These are phyloP conservation scores for Alternaria conjuncta DNA, from an alignment of 2,329 filamentous ascomycete genomes.

Conservation along the genomic window DNA sequence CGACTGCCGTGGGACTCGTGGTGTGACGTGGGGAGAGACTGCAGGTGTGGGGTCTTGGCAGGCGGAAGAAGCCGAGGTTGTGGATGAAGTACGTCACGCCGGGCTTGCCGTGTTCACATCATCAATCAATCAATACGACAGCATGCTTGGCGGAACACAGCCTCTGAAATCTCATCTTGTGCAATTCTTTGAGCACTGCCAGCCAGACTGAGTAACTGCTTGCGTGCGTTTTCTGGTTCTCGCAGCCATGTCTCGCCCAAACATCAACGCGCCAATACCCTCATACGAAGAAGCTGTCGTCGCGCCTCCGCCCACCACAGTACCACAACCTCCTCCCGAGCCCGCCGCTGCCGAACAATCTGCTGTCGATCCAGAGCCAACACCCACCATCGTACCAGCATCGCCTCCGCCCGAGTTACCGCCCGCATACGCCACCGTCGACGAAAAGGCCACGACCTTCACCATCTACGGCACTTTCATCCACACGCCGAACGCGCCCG, in stretches of 20 bases:
- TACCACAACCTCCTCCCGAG: neutral
- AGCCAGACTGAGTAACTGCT: neutral
- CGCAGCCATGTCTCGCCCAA: conserved; percentile 5
- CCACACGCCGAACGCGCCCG: conserved; percentile 28
- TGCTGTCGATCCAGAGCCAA: neutral
- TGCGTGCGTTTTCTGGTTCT: neutral
- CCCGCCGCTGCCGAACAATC: neutral
- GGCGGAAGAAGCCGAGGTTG: neutral
- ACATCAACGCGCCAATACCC: conserved; percentile 17
- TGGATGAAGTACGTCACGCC: conserved; percentile 3
- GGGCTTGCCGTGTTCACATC: conserved; percentile 3
- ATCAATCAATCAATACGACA: neutral
- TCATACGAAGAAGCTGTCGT: conserved; percentile 25
- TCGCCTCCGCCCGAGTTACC: conserved; percentile 15
- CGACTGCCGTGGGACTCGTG: neutral
- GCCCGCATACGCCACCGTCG: conserved; percentile 32
- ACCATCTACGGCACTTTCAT: conserved; percentile 36
- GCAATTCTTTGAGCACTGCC: neutral
- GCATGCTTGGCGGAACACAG: conserved; percentile 9
- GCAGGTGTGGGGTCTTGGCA: neutral
- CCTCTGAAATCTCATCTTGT: neutral
- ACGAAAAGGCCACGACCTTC: conserved; percentile 29
- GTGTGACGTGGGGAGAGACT: neutral
- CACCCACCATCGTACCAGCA: neutral
- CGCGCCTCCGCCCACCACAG: neutral